phyloP scores from a whole-genome alignment of 2,329 filamentous ascomycete genomes.

The Exophiala aquamarina region DNA sequence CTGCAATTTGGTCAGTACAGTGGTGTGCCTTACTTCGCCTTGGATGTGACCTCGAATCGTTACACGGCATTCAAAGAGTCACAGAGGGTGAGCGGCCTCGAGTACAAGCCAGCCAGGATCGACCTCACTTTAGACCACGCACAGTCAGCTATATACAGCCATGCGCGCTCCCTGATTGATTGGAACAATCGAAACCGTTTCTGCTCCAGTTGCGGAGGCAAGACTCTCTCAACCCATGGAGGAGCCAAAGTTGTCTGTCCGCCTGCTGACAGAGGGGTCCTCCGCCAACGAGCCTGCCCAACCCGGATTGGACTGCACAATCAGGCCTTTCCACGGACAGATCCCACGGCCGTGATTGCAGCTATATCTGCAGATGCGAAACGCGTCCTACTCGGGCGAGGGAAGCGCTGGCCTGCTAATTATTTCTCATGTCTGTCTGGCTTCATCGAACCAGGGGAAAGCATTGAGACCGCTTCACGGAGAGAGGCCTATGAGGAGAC shows the following conservation, averaged over 20 bases:
- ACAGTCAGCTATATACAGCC: constrained; percentile 18
- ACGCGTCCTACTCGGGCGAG: constrained; percentile 77
- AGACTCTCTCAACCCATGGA: constrained; percentile 59
- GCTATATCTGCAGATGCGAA: constrained; percentile 77
- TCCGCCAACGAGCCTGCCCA: constrained; percentile 63
- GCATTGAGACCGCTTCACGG: constrained; percentile 77
- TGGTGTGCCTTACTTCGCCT: constrained; percentile 81
- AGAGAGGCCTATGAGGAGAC: constrained; percentile 84
- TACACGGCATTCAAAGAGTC: constrained; percentile 5
- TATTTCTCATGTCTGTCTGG: constrained; percentile 90
- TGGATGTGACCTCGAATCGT: constrained; percentile 67
- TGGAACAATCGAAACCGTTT: constrained; percentile 93
- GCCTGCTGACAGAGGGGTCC: constrained; percentile 37
- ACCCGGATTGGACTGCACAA: constrained; percentile 86
- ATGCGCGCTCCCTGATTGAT: constrained; percentile 77
- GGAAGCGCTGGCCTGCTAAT: constrained; percentile 75
- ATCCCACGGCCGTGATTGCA: constrained; percentile 95
- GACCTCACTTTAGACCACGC: constrained; percentile 14
- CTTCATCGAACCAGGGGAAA: constrained; percentile 81
- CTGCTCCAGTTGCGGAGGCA: constrained; percentile 83
- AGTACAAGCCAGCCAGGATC: constrained; percentile 11
- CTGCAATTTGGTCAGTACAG: constrained; percentile 59
- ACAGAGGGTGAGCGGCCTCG: constrained; percentile 2
- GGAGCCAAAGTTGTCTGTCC: constrained; percentile 46
- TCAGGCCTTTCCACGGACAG: constrained; percentile 84